These are phyloP conservation scores for Casuarina glauca DNA, from an alignment of 306 rosid genomes.

Conservation along the genomic window DNA sequence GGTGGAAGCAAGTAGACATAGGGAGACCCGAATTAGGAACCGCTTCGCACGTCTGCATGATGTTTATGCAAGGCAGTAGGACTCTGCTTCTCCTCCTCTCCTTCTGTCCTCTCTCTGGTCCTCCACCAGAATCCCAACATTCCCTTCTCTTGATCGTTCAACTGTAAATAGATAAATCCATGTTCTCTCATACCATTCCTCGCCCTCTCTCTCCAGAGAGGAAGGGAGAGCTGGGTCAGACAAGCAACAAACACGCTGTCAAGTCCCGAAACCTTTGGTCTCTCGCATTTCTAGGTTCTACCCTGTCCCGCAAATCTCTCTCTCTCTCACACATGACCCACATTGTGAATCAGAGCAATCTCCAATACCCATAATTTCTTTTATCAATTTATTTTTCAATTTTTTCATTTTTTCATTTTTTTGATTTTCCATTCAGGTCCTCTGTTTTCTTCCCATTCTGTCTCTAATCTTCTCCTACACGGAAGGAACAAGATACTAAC, in stretches of 20 bases:
- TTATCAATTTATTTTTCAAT: not conserved
- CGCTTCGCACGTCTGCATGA: not conserved
- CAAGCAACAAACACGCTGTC: slow-evolving; percentile 30
- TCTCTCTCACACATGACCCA: slow-evolving; percentile 19
- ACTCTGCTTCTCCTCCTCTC: not conserved
- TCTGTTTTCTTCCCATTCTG: not conserved
- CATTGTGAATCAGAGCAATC: slow-evolving; percentile 32
- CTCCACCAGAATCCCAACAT: not conserved
- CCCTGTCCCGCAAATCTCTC: slow-evolving; percentile 39
- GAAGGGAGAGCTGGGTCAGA: not conserved
- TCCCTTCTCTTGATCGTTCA: not conserved
- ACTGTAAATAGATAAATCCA: not conserved
- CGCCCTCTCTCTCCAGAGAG: not conserved
- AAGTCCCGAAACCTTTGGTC: slow-evolving; percentile 33
- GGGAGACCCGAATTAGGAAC: not conserved
- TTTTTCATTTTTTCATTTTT: not conserved
- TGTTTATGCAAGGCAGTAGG: not conserved
- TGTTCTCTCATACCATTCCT: not conserved
- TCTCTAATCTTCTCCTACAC: slow-evolving; percentile 2
- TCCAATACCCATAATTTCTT: slow-evolving; percentile 18
- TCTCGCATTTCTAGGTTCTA: slow-evolving; percentile 41
- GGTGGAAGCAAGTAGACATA: not conserved
- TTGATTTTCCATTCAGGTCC: slow-evolving; percentile 25
- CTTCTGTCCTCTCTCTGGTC: not conserved
- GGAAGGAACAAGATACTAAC: not conserved